Percentiles rank a stretch among this genome's conserved stretches.
phyloP scores from a whole-genome alignment of 805 yeast genomes.

The Saccharomyces kudriavzevii region DNA sequence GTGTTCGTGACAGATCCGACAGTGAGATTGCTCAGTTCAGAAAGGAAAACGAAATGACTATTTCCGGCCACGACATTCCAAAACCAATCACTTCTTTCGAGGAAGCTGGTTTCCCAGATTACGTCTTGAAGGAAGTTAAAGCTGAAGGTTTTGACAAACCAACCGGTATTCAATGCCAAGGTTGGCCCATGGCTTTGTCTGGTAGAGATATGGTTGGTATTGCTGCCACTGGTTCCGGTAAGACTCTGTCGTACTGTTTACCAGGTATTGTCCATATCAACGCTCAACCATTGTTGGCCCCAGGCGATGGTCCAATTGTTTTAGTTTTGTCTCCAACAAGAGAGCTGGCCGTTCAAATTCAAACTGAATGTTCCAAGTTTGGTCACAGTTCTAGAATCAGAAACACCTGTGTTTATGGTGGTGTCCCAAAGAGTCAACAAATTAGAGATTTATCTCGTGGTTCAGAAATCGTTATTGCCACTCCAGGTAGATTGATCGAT shows the following conservation, averaged over 20 bases:
- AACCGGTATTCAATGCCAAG: conserved; percentile 97
- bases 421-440: conserved; percentile 98
- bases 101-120: conserved; percentile 96
- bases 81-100: conserved; percentile 88
- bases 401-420: conserved; percentile 97
- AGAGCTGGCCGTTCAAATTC: conserved; percentile 97
- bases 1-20: conserved; percentile 66
- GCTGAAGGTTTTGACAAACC: conserved; percentile 90
- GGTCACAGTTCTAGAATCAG: conserved; percentile 87
- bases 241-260: conserved; percentile 91
- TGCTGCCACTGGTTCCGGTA: conserved; percentile 98
- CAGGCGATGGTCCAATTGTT: conserved; percentile 97
- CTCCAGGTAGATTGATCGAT: conserved; percentile 98
- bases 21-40: conserved; percentile 71
- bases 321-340: conserved; percentile 96
- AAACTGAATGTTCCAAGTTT: conserved; percentile 90
- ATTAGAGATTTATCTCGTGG: conserved; percentile 94
- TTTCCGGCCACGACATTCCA: conserved; percentile 78
- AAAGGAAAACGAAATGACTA: conserved; percentile 76
- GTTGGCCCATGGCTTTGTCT: conserved; percentile 99
- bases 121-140: conserved; percentile 81
- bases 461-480: conserved; percentile 91
- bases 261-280: conserved; percentile 97
- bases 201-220: conserved; percentile 99
- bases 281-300: conserved; percentile 88